Evolutionary conservation across 352 stramenopile species (phyloP), one percentile per base, ranked within the genome.

Genomic region (Pythium brachiatum): DNA sequence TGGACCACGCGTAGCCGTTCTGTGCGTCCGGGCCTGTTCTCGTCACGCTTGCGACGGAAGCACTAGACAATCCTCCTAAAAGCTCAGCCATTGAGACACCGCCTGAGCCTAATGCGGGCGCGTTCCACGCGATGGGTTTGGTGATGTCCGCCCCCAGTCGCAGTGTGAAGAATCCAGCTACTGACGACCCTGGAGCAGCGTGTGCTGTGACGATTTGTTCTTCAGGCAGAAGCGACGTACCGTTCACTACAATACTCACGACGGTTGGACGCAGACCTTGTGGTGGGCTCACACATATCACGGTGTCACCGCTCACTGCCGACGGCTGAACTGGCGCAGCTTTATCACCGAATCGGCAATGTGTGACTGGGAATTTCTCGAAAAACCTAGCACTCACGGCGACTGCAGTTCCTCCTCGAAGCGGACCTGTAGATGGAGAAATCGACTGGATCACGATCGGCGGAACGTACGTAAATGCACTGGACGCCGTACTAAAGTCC

Each of bases 301-400:
- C 68, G 2, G 43, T 57, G 23, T 51, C 20, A 3, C 48, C 20
- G 5, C 59, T 58, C 8, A 66, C 32, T 12, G 6, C 41, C 5
- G 39, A 31, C 11, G 64, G 63, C 25, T 32, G 15, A 11, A 71
- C 56, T 8, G 44, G 20, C 3, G 21, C 23, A 16, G 43, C 16
- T 57, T 55, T 60, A 11, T 69, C 25, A 20, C 71, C 73, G 48
- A 84, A 81, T 18, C 41, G 60, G 29, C 76, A 84, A 31, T 81
- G 73, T 2, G 65, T 75, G 7, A 75, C 51, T 12, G 38, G 34
- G 47, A 47, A 68, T 0, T 21, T 20, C 2, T 18, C 1, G 26
- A 13, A 16, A 20, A 25, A 41, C 6, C 7, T 39, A 31, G n/a
- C 47, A 15, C 29, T 36, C 12, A 78, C 38, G 5, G n/a, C 26